These are phyloP conservation scores for Ensete ventricosum DNA, from an alignment of 176 grass and related monocot species.

Conservation along the genomic window DNA sequence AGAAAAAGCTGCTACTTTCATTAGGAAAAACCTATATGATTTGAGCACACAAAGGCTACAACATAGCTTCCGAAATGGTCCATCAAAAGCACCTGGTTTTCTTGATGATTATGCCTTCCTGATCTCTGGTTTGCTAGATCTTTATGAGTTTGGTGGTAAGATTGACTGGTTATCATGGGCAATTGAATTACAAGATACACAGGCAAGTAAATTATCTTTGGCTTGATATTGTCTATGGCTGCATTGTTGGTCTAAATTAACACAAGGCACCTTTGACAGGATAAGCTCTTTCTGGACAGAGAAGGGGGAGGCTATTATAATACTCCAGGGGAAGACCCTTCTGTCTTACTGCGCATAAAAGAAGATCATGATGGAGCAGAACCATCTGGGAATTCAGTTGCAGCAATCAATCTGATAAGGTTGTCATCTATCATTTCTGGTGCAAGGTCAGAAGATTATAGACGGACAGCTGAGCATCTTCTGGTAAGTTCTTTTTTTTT, in stretches of 20 bases:
- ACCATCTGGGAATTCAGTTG: conserved; percentile 84
- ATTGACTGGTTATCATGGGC: conserved; percentile 77
- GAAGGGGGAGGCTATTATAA: conserved; percentile 93
- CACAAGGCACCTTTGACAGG: conserved; percentile 29
- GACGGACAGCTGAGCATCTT: conserved; percentile 64
- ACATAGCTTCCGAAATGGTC: conserved; percentile 83
- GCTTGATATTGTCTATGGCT: conserved; percentile 6
- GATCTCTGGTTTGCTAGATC: conserved; percentile 75
- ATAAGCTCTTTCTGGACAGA: conserved; percentile 78
- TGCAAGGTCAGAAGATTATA: conserved; percentile 45
- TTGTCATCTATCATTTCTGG: conserved; percentile 61
- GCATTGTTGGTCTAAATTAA: neutral
- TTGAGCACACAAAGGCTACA: conserved; percentile 43
- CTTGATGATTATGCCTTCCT: conserved; percentile 98
- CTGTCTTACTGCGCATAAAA: conserved; percentile 75
- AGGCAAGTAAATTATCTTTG: conserved; percentile 37
- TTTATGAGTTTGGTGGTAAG: conserved; percentile 81
- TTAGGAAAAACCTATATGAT: conserved; percentile 71
- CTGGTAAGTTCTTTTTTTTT: conserved; percentile 45
- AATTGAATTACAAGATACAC: conserved; percentile 64
- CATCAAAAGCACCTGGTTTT: conserved; percentile 92
- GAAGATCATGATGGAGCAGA: conserved; percentile 98
- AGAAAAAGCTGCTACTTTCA: conserved; percentile 73
- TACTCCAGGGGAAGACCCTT: conserved; percentile 86
- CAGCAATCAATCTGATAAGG: conserved; percentile 82